Conservation (phyloP, 2,329 filamentous ascomycete genomes). For the Colletotrichum orchidophilum region DNA sequence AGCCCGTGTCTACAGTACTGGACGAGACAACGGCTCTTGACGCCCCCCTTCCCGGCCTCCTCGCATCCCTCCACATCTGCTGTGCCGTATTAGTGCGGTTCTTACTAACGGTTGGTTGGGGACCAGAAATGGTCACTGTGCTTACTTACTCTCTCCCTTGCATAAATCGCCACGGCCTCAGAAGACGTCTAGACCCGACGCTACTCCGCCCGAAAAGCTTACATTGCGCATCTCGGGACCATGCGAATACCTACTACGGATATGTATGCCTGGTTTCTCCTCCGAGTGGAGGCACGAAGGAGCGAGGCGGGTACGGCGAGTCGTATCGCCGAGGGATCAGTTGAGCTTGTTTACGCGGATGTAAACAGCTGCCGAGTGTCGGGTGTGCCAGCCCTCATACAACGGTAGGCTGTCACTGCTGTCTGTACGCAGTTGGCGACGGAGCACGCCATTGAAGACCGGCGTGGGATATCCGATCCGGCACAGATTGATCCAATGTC, state of each 20-base stretch:
- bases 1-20: neutral
- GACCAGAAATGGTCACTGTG: neutral
- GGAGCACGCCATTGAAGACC: neutral
- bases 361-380: neutral
- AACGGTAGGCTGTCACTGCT: neutral
- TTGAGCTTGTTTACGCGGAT: neutral
- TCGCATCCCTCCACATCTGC: neutral
- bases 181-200: slow-evolving; percentile 15
- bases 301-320: neutral
- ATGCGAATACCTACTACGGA: too few relatives aligned
- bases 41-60: neutral
- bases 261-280: too few relatives aligned
- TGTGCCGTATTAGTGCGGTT: neutral
- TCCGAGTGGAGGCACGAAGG: neutral
- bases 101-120: neutral
- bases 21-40: neutral
- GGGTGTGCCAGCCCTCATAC: neutral
- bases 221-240: slow-evolving; percentile 2
- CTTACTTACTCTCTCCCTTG: slow-evolving; percentile 14
- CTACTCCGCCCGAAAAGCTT: slow-evolving; percentile 30
- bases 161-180: slow-evolving; percentile 23
- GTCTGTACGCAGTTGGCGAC: neutral
- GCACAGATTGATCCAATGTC: neutral
- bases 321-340: neutral
- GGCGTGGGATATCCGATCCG: neutral